Base-by-base conservation (phyloP, 2,329 filamentous ascomycete genomes). In the Neonectria sp. region DNA sequence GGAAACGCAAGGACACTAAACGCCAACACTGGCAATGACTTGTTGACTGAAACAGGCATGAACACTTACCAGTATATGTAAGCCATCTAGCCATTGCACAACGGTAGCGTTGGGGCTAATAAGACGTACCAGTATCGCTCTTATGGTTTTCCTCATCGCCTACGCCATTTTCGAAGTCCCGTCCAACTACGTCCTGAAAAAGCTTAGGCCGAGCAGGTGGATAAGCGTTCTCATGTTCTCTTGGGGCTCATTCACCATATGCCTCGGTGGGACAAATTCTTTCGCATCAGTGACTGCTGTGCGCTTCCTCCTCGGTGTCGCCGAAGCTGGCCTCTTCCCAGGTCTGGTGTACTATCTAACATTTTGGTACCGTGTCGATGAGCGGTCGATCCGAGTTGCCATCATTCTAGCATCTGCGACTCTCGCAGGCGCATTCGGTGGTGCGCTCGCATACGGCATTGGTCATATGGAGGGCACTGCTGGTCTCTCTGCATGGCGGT, bases 131-230 rank as follows among this genome's bases (percentile, higher is more conserved):
- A 21, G 21, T 21, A 21, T 21, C 21, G 21, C 21, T 21, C 21
- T 21, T 21, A 21, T 88, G 6, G 75, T 88, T 57, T 92, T 92
- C 76, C 92, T 90, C 75, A 83, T 92, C 72, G 86, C 86, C 2
- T 92, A 92, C 76, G 91, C 92, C 64, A 29, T 91, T 31, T 90
- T 90, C 68, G 87, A 91, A 73, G 90, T 92, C 24, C 90, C 91
- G 0, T 84, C 83, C 40, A 92, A 89, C 66, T 92, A 6, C 90
- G 90, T 0, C 91, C 90, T 0, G 89, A 89, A 13, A 21, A 21
- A 21, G 21, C 21, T 21, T 2, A 21, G 21, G 21, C 21, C 21
- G 21, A 21, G 21, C 2, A 21, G 21, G 21, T 21, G 21, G 21
- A 21, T 21, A 21, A 21, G 21, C 21, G 21, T 21, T 21, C 21